These are phyloP conservation scores for Magnolia changhungtana DNA, from an alignment of 164 flowering plant genomes.

Conservation along the genomic window DNA sequence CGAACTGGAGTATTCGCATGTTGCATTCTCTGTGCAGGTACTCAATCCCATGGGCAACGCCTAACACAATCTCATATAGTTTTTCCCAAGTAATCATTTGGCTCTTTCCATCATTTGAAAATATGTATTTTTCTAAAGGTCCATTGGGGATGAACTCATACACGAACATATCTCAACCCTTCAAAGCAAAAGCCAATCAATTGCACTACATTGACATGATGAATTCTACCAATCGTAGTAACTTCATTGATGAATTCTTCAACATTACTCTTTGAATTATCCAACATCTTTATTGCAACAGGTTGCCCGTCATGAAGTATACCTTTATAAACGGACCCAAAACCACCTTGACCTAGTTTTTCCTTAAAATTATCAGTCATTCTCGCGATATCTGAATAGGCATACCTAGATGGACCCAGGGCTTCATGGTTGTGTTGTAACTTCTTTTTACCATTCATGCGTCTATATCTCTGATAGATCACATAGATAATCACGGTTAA, in stretches of 20 bases:
- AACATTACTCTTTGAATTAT: conserved; percentile 3
- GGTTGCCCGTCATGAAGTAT: conserved; percentile 2
- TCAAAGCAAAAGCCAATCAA: conserved; percentile 12
- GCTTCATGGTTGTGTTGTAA: not conserved
- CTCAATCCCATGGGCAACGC: conserved; percentile 77
- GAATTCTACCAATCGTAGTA: conserved; percentile 8
- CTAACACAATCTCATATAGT: conserved; percentile 50
- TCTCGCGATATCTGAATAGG: conserved; percentile 7
- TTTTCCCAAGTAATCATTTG: conserved; percentile 11
- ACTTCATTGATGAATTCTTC: conserved; percentile 18
- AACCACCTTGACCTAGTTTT: conserved; percentile 15
- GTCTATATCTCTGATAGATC: not conserved
- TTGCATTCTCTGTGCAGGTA: conserved; percentile 69
- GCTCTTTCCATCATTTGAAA: not conserved
- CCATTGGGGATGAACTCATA: conserved; percentile 21
- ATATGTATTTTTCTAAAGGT: conserved; percentile 11
- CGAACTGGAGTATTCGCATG: conserved; percentile 73
- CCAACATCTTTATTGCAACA: conserved; percentile 13
- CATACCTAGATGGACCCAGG: conserved; percentile 1
- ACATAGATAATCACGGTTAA: conserved; percentile 1
- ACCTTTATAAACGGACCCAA: conserved; percentile 14
- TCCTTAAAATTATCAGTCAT: conserved; percentile 7
- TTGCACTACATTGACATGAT: conserved; percentile 16
- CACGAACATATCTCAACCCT: conserved; percentile 2
- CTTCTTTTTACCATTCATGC: not conserved